Base-by-base conservation (phyloP, 352 stramenopile genomes). In the Phytopythium vexans region DNA sequence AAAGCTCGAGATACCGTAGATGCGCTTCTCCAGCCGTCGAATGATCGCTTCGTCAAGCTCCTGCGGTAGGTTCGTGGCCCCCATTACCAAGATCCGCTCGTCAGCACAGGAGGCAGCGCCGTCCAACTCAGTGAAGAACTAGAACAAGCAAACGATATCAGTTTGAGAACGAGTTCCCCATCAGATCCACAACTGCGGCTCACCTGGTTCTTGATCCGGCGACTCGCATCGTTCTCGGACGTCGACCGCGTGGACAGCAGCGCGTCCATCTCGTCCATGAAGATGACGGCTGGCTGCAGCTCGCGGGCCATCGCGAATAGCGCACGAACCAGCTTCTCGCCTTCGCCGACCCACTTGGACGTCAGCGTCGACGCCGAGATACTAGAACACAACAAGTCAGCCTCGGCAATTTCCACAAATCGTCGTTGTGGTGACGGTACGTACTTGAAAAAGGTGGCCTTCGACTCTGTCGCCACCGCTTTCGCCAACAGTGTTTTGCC, bases 271-370 rank as follows among this genome's bases (percentile, higher is more conserved):
- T 97, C 88, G 44, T 97, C 88, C 49, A 97, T 81, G 42, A 97
- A 97, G 16, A 97, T 86, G 31, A 97, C 87, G 4, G 82, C 74
- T 1, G 88, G 87, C 45, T 91, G 80, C 1, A 91, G 63, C 48
- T 95, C 86, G 6, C 81, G 70, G 4, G 94, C 96, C 63, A 97
- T 89, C 31, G 82, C 64, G 54, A 99, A 99, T 1, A 99, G 77
- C 11, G 88, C 88, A 21, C 89, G 66, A 33, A 99, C 83, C 31
- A 99, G 69, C 60, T 99, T 98, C 69, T 99, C 96, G 27, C 87
- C 83, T 65, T 97, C 83, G 4, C 88, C 88, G 14, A 96, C 84
- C 87, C 87, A 97, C 45, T 96, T 97, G 44, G 80, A 93, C 10
- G 88, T 96, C 41, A 97, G 62, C 4, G 85, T 86, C 5, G 88